phyloP scores from a whole-genome alignment of 305 asterid genomes.

The Fraxinus dipetala region DNA sequence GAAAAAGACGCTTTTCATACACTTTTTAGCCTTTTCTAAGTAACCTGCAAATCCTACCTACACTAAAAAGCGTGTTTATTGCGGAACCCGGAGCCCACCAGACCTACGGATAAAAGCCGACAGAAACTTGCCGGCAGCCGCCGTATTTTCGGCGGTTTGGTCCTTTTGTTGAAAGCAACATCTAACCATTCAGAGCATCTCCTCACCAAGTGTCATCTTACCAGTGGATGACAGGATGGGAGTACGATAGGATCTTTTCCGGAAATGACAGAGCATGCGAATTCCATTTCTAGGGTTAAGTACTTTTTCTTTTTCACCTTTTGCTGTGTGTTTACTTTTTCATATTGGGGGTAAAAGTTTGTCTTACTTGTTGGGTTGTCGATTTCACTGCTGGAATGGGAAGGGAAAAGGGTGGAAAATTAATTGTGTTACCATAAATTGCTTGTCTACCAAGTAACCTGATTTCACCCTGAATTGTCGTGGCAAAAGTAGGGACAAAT shows the following conservation, averaged over 20 bases:
- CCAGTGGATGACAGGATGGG: constrained; percentile 13
- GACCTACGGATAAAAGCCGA: constrained; percentile 22
- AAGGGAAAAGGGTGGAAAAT: neutral
- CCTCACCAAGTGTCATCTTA: constrained; percentile 19
- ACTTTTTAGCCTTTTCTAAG: neutral
- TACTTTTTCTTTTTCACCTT: neutral
- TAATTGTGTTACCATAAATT: neutral
- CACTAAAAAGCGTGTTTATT: neutral
- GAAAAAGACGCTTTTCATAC: neutral
- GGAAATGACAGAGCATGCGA: constrained; percentile 42
- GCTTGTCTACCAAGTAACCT: constrained; percentile 2
- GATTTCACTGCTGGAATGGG: neutral
- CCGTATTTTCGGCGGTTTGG: constrained; percentile 41
- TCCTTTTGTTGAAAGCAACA: constrained; percentile 52
- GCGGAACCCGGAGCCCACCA: neutral
- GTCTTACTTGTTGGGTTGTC: constrained; percentile 3
- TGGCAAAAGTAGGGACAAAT: neutral
- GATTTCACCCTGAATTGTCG: neutral
- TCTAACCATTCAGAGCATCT: constrained; percentile 29
- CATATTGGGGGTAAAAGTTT: constrained; percentile 6
- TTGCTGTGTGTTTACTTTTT: neutral
- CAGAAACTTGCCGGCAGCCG: constrained; percentile 46
- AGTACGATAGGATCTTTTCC: constrained; percentile 26
- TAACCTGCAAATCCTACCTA: neutral
- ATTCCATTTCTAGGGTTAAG: constrained; percentile 39